Conservation (phyloP, 2,329 filamentous ascomycete genomes). For the Helminthosporium solani region DNA sequence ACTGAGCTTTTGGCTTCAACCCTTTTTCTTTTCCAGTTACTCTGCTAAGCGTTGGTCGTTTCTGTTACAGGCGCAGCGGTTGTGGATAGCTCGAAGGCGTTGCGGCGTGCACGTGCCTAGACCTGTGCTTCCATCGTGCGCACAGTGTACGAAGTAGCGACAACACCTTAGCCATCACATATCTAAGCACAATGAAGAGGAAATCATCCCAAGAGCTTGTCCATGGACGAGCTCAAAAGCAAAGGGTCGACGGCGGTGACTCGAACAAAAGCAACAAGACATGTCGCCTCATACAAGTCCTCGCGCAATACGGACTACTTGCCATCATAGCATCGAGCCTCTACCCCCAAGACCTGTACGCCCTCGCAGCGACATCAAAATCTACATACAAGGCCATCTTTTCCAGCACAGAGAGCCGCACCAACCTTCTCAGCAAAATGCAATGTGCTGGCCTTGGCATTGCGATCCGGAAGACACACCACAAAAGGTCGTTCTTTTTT, state of each 20-base stretch:
- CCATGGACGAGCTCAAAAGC: conserved; percentile 8
- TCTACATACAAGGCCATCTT: conserved; percentile 24
- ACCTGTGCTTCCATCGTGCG: background rate
- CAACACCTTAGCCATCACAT: background rate
- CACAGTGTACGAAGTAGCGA: no score
- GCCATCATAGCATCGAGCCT: conserved; percentile 25
- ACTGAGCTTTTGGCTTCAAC: background rate
- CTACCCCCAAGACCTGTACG: conserved; percentile 27
- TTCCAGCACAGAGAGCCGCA: conserved; percentile 22
- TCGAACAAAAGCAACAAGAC: background rate
- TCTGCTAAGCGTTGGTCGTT: conserved; percentile 1
- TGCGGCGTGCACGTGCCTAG: background rate
- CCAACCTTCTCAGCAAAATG: conserved; percentile 29
- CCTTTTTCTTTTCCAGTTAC: background rate
- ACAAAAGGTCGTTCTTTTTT: conserved; percentile 28
- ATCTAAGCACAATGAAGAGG: conserved; percentile 16
- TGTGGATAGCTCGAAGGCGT: background rate
- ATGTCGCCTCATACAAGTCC: conserved; percentile 20
- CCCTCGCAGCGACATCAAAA: conserved; percentile 33
- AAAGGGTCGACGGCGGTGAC: conserved; percentile 2
- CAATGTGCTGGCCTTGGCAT: conserved; percentile 30
- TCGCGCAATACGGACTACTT: conserved; percentile 34
- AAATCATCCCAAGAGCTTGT: conserved; percentile 16
- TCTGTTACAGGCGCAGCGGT: background rate
- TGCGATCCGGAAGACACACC: conserved; percentile 19